Base-by-base conservation (phyloP, 352 stramenopile species). In the Phytopythium aichiense region DNA sequence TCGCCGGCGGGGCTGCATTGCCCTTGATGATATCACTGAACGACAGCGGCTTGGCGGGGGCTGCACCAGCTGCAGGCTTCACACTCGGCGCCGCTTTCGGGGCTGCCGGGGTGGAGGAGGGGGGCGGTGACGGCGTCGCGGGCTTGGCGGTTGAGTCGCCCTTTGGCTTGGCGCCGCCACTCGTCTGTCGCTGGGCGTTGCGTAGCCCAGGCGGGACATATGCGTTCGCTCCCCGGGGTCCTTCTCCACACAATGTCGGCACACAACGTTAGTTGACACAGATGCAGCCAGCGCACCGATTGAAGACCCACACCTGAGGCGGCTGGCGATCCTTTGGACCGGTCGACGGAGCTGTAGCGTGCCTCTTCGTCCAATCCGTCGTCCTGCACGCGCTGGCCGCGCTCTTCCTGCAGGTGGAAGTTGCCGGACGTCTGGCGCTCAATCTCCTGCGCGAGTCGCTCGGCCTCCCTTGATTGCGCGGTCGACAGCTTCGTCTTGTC, bases 401-500 rank as follows among this genome's bases (percentile, higher is more conserved):
- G 89, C 68, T 99, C 97, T 77, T 99, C 96, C 38, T 94, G 81
- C 49, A 99, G 64, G 68, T 99, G 96, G 46, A 98, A 95, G 68
- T 99, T 99, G 49, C 73, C 79, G 52, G 87, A 85, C 7, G 80
- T 81, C 64, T 97, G 88, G 23, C 75, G 77, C 71, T 99, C 94
- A 72, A 99, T 99, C 71, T 99, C 93, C 38, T 81, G 78, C 22
- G 97, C 97, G 43, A 99, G 84, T 31, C 91, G 84, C 69, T 98
- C 96, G 4, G 97, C 97, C 25, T 92, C 78, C 2, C 74, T 75
- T 37, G 87, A 82, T 69, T 98, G 91, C 55, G 85, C 76, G 20
- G 65, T 77, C 35, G 96, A 97, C 50, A 99, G 87, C 60, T 92
- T 91, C 51, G 71, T 72, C 69, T 96, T 97, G 73, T 99, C 94